These are phyloP conservation scores for Drechslera avenae DNA, from an alignment of 2,329 filamentous ascomycete species.

Conservation along the genomic window DNA sequence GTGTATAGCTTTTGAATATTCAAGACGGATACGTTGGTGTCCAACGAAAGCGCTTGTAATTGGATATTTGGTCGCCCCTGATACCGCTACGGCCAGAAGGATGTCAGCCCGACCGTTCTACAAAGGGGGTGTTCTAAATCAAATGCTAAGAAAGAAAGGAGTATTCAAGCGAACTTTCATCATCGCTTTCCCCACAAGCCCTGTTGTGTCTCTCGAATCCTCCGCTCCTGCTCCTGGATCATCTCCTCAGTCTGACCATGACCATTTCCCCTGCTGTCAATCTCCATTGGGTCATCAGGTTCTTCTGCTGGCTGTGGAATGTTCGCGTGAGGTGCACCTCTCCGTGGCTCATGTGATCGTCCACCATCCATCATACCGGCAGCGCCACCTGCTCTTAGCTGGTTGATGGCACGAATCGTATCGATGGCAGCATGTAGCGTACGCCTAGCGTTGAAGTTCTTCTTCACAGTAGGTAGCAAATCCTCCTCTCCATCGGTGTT, in stretches of 20 bases:
- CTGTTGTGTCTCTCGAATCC: slow-evolving; percentile 63
- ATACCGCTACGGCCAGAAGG: background rate
- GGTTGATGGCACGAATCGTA: slow-evolving; percentile 71
- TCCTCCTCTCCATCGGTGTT: slow-evolving; percentile 53
- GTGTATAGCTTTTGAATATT: too few species aligned
- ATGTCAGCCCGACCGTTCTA: background rate
- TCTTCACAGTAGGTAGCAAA: slow-evolving; percentile 68
- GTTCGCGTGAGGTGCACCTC: slow-evolving; percentile 40
- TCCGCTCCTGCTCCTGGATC: slow-evolving; percentile 64
- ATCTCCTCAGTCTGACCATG: slow-evolving; percentile 67
- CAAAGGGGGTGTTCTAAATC: background rate
- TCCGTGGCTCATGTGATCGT: slow-evolving; percentile 59
- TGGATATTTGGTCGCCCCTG: background rate
- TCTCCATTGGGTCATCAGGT: slow-evolving; percentile 52
- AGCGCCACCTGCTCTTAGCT: slow-evolving; percentile 64
- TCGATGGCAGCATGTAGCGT: slow-evolving; percentile 71
- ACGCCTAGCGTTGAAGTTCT: slow-evolving; percentile 70
- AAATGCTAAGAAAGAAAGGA: slow-evolving; percentile 1
- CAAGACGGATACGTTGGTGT: too few species aligned
- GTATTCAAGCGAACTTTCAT: background rate
- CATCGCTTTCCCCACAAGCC: slow-evolving; percentile 58
- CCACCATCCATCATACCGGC: slow-evolving; percentile 67
- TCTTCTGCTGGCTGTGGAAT: slow-evolving; percentile 44
- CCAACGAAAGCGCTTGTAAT: too few species aligned
- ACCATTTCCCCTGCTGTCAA: slow-evolving; percentile 61